A percentile compares a stretch with the other conserved stretches of the same genome.
Conservation (phyloP, 2,329 filamentous ascomycete genomes). For the Sarocladiaceae sp. region DNA sequence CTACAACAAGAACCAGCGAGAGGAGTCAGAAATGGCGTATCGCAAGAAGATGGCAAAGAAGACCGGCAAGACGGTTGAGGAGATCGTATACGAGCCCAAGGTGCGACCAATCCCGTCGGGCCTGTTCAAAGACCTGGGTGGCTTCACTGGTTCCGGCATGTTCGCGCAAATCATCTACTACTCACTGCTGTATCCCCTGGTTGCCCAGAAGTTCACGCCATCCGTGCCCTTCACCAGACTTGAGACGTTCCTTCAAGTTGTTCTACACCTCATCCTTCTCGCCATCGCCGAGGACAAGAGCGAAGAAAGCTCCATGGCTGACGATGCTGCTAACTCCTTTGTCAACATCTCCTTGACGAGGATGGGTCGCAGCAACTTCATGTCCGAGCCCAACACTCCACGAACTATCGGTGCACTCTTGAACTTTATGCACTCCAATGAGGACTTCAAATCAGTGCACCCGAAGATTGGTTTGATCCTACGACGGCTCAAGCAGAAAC, state of each 20-base stretch:
- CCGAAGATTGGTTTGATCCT: constrained; percentile 80
- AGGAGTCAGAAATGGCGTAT: constrained; percentile 88
- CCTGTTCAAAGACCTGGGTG: constrained; percentile 67
- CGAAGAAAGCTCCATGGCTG: constrained; percentile 43
- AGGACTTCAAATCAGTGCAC: constrained; percentile 75
- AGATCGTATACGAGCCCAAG: constrained; percentile 88
- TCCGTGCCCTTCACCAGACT: constrained; percentile 74
- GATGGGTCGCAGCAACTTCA: constrained; percentile 54
- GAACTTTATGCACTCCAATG: constrained; percentile 56
- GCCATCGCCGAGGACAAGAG: constrained; percentile 77
- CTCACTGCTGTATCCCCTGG: constrained; percentile 73
- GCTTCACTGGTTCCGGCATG: constrained; percentile 75
- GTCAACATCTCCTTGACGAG: constrained; percentile 63
- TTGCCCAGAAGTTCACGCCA: constrained; percentile 61
- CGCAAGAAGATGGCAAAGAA: constrained; percentile 82
- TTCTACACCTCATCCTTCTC: constrained; percentile 80
- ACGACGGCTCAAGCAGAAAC: constrained; percentile 77
- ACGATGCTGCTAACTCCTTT: constrained; percentile 57
- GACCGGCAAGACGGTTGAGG: constrained; percentile 70
- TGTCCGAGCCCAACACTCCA: constrained; percentile 46
- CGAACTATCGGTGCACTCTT: constrained; percentile 61
- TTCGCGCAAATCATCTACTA: constrained; percentile 91
- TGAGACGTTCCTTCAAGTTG: constrained; percentile 86
- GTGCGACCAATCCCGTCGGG: constrained; percentile 70
- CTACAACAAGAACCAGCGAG: constrained; percentile 93